Conservation (phyloP, 2,329 filamentous ascomycete species). For the Shiraia sp. region DNA sequence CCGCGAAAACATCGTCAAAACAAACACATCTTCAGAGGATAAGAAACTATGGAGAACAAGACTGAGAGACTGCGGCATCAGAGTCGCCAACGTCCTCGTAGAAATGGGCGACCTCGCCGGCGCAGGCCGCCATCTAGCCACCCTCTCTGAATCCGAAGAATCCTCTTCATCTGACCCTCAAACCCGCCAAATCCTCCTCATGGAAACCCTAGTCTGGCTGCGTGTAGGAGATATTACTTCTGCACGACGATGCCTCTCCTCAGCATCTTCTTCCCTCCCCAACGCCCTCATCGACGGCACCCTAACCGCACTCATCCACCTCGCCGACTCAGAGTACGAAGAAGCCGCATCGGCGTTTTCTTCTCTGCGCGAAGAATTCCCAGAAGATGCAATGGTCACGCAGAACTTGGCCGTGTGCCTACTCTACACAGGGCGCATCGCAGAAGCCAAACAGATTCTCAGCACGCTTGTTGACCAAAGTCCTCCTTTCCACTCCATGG, state of each 20-base stretch:
- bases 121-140: conserved; percentile 72
- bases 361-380: conserved; percentile 51
- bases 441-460: conserved; percentile 65
- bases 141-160: conserved; percentile 53
- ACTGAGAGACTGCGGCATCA: conserved; percentile 73
- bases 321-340: conserved; percentile 76
- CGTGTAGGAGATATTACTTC: conserved; percentile 75
- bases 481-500: conserved; percentile 69
- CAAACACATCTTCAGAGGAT: conserved; percentile 52
- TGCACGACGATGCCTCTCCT: conserved; percentile 61
- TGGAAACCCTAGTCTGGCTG: conserved; percentile 70
- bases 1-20: conserved; percentile 57
- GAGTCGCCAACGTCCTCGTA: conserved; percentile 67
- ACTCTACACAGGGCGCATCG: conserved; percentile 76
- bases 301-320: conserved; percentile 70
- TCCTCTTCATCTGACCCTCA: conserved; percentile 39
- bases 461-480: conserved; percentile 67
- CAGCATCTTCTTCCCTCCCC: conserved; percentile 9
- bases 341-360: conserved; percentile 67
- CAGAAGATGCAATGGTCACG: conserved; percentile 68
- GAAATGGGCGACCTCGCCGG: conserved; percentile 88
- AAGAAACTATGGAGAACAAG: conserved; percentile 71
- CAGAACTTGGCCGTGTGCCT: conserved; percentile 86
- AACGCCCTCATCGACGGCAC: conserved; percentile 46
- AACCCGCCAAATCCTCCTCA: conserved; percentile 40